Evolutionary conservation across 23 red algal species (phyloP).

Genomic region (Agarophyton chilense): DNA sequence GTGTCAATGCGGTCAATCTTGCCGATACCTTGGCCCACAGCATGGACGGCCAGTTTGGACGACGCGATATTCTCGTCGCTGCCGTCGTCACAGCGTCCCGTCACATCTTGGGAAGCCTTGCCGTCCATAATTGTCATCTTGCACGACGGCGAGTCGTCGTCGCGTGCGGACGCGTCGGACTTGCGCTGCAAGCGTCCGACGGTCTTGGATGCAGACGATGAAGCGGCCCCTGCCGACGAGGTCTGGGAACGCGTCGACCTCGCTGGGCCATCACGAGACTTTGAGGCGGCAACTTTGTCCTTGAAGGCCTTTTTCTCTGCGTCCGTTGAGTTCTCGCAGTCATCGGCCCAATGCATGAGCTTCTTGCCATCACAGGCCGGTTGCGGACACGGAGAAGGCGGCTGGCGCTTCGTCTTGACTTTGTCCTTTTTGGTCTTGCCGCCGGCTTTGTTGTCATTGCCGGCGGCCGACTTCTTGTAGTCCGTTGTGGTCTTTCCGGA

Average conservation of each 20-base stretch:
- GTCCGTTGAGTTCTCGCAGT: too few relatives aligned
- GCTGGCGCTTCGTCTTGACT: too few relatives aligned
- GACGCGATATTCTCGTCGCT: slow-evolving; percentile 30
- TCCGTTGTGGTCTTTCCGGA: too few relatives aligned
- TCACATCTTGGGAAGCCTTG: neutral
- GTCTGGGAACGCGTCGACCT: neutral
- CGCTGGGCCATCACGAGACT: neutral
- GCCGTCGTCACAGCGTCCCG: slow-evolving; percentile 40
- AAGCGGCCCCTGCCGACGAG: neutral
- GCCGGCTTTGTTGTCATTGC: too few relatives aligned
- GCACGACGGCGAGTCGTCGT: slow-evolving; percentile 21
- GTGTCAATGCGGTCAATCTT: neutral
- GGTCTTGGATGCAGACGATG: neutral
- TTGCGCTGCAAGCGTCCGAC: neutral
- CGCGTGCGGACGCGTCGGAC: neutral
- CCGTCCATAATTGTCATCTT: slow-evolving; percentile 1
- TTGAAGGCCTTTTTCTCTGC: neutral
- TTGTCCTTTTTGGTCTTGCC: too few relatives aligned
- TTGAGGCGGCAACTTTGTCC: neutral
- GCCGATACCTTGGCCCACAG: neutral
- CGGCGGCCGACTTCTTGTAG: too few relatives aligned
- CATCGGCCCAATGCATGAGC: too few relatives aligned
- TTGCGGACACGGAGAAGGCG: too few relatives aligned
- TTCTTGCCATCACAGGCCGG: too few relatives aligned
- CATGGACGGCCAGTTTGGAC: neutral